Conservation (phyloP, 2,329 filamentous ascomycete species). For the Epichloe glyceriae region DNA sequence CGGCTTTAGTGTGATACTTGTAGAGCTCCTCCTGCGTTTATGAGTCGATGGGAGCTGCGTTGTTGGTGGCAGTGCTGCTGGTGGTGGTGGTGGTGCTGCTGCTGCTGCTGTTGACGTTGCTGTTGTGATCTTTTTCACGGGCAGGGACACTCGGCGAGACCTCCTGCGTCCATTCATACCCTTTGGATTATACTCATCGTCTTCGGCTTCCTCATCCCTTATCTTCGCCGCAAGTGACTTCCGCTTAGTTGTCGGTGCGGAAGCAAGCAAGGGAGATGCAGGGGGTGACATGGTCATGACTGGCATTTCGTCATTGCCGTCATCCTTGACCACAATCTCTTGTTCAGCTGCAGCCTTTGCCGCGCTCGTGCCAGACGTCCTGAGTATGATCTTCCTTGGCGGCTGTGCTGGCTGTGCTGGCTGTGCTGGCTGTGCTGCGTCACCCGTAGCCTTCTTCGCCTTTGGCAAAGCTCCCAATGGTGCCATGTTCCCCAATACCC, state of each 20-base stretch:
- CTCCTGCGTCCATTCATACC: slow-evolving; percentile 20
- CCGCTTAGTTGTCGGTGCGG: slow-evolving; percentile 12
- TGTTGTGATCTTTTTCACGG: slow-evolving; percentile 12
- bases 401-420: slow-evolving; percentile 7
- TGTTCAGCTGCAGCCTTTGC: slow-evolving; percentile 13
- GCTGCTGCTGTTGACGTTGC: slow-evolving; percentile 5
- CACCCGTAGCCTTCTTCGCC: slow-evolving; percentile 26
- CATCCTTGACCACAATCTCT: slow-evolving; percentile 7
- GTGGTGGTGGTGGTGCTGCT: slow-evolving; percentile 8
- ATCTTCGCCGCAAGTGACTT: slow-evolving; percentile 11
- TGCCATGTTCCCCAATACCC: slow-evolving; percentile 73
- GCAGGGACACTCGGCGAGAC: slow-evolving; percentile 19
- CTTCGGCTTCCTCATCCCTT: slow-evolving; percentile 23
- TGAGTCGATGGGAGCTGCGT: not conserved
- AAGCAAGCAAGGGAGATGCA: slow-evolving; percentile 10
- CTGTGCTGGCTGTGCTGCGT: slow-evolving; percentile 16
- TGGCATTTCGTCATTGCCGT: slow-evolving; percentile 12
- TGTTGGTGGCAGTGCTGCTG: slow-evolving; percentile 1
- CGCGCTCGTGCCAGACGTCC: slow-evolving; percentile 21
- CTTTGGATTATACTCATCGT: slow-evolving; percentile 32
- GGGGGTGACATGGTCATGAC: slow-evolving; percentile 5
- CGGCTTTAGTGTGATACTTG: slow-evolving; percentile 6
- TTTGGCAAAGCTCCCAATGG: slow-evolving; percentile 64
- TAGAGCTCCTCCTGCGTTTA: slow-evolving; percentile 5
- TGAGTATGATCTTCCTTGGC: slow-evolving; percentile 34